These are phyloP conservation scores for Mycena haematopus DNA, from an alignment of 768 basidiomycete species.

Conservation along the genomic window DNA sequence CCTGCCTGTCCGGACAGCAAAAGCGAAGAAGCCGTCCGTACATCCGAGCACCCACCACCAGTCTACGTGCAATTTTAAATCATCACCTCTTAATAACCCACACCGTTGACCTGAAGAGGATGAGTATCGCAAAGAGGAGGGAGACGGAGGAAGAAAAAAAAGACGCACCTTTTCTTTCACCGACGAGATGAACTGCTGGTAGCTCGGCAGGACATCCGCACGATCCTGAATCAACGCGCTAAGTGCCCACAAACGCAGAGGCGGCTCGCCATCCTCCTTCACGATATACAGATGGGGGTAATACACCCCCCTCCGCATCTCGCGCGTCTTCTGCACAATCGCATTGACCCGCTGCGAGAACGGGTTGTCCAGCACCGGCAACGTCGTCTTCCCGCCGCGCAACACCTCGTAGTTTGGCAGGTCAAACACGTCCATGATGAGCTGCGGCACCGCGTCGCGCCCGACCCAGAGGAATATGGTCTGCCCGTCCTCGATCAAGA, in stretches of 20 bases:
- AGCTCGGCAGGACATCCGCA: conserved; percentile 92
- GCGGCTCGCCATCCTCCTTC: conserved; percentile 97
- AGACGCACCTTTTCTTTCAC: conserved; percentile 85
- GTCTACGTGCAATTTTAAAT: conserved; percentile 23
- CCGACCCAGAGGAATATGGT: conserved; percentile 98
- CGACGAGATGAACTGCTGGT: conserved; percentile 91
- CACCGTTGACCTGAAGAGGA: conserved; percentile 37
- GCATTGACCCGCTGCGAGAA: conserved; percentile 97
- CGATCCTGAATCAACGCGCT: conserved; percentile 95
- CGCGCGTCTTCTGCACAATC: conserved; percentile 91
- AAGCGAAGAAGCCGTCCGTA: conserved; percentile 2
- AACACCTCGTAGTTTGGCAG: conserved; percentile 87
- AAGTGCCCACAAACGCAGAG: conserved; percentile 93
- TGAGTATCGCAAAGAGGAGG: background rate
- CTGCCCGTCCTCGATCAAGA: conserved; percentile 96
- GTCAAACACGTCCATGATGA: conserved; percentile 93
- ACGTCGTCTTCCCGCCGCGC: conserved; percentile 93
- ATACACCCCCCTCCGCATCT: conserved; percentile 92
- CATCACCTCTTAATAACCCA: conserved; percentile 26
- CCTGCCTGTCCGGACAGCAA: conserved; percentile 1
- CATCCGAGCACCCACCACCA: conserved; percentile 18
- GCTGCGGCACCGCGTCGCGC: conserved; percentile 96
- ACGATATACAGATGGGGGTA: conserved; percentile 94
- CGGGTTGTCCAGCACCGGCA: conserved; percentile 89
- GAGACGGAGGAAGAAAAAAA: background rate